phyloP scores from a whole-genome alignment of 2,329 filamentous ascomycete genomes.

The Ceratocystis cubensis region DNA sequence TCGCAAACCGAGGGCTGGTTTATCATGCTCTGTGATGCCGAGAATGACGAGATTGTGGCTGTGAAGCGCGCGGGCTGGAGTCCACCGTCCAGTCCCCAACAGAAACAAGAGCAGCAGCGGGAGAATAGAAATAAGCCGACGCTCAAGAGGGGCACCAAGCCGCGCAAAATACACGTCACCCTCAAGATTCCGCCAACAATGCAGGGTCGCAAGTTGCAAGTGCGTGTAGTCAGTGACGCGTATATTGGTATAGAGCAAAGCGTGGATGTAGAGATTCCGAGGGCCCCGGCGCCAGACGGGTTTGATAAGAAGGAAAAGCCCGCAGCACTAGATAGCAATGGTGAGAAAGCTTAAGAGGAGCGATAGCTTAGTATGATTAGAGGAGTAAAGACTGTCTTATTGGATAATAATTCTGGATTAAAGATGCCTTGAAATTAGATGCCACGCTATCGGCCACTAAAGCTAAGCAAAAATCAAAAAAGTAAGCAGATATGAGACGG shows the following conservation, averaged over 20 bases:
- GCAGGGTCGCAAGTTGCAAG: conserved; percentile 49
- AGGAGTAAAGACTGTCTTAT: not conserved
- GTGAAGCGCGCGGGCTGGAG: conserved; percentile 76
- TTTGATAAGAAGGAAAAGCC: conserved; percentile 19
- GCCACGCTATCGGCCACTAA: too few species aligned
- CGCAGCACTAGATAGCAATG: not conserved
- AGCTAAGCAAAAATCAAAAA: too few species aligned
- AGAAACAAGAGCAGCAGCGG: not conserved
- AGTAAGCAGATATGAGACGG: too few species aligned
- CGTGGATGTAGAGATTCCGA: conserved; percentile 40
- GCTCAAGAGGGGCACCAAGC: conserved; percentile 16
- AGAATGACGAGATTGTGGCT: conserved; percentile 64
- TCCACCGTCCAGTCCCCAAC: conserved; percentile 22
- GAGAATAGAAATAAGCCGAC: not conserved
- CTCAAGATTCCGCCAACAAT: conserved; percentile 33
- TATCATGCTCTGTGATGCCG: conserved; percentile 56
- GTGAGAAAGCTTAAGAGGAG: not conserved
- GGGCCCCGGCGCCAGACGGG: conserved; percentile 29
- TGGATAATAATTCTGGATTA: too few species aligned
- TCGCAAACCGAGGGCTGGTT: conserved; percentile 92
- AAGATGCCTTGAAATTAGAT: too few species aligned
- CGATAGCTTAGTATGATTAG: too few species aligned
- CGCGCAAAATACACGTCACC: conserved; percentile 8
- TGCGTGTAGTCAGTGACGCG: conserved; percentile 71
- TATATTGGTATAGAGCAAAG: conserved; percentile 63